phyloP scores from a whole-genome alignment of 306 rosid genomes.

The Cucumis melo region DNA sequence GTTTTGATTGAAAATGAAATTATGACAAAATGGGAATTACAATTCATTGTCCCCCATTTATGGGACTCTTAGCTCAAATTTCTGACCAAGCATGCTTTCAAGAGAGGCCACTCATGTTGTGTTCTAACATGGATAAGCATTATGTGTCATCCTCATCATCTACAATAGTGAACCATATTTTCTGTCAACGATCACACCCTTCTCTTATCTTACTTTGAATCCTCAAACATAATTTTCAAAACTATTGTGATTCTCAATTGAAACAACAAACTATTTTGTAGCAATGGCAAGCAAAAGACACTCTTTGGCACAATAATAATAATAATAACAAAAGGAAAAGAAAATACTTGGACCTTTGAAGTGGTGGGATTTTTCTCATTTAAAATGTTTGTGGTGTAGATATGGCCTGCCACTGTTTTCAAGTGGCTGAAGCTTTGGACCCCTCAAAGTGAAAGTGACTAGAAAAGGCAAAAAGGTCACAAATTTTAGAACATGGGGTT shows the following conservation, averaged over 20 bases:
- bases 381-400: background rate
- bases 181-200: background rate
- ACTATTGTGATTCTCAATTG: background rate
- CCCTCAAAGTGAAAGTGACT: background rate
- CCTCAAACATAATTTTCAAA: background rate
- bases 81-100: background rate
- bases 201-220: background rate
- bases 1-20: background rate
- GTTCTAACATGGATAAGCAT: background rate
- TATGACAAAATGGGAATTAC: background rate
- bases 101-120: background rate
- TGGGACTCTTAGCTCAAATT: background rate
- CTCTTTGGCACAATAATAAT: background rate
- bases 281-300: background rate
- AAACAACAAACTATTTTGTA: background rate
- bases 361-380: background rate
- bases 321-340: too few relatives aligned
- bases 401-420: background rate
- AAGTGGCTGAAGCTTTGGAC: background rate
- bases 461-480: background rate
- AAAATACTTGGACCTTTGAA: background rate
- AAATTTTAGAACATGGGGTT: background rate
- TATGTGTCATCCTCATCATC: constrained; percentile 1
- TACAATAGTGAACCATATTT: background rate
- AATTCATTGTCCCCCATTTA: background rate